A percentile compares a stretch with the other conserved stretches of the same genome.
Conservation (phyloP, 2,329 filamentous ascomycete species). For the Diaporthe velutina region DNA sequence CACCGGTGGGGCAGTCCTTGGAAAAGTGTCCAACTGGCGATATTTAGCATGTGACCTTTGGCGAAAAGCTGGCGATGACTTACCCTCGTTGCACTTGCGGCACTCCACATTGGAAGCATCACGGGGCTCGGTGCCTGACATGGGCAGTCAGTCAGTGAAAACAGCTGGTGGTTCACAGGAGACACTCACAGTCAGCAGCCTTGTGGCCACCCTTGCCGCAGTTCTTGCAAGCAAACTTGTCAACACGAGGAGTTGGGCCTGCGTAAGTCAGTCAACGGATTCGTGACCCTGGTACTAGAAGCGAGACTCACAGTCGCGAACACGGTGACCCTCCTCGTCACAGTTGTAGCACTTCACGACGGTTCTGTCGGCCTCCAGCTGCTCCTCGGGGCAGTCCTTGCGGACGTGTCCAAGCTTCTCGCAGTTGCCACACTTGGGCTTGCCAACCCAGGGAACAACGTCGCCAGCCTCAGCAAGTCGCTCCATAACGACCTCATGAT, state of each 20-base stretch:
- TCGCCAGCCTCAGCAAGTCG: slow-evolving; percentile 77
- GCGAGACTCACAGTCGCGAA: slow-evolving; percentile 73
- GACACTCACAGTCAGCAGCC: slow-evolving; percentile 60
- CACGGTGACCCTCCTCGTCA: slow-evolving; percentile 71
- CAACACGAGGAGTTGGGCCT: slow-evolving; percentile 71
- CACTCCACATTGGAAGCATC: slow-evolving; percentile 74
- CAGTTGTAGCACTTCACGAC: slow-evolving; percentile 76
- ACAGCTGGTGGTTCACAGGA: slow-evolving; percentile 30
- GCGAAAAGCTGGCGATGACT: slow-evolving; percentile 43
- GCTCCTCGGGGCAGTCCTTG: slow-evolving; percentile 73
- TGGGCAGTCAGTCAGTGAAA: slow-evolving; percentile 47
- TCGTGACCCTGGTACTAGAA: background rate
- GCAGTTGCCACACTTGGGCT: slow-evolving; percentile 75
- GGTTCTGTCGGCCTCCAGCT: slow-evolving; percentile 58
- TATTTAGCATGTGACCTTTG: background rate
- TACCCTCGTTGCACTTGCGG: slow-evolving; percentile 73
- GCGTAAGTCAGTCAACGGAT: slow-evolving; percentile 37
- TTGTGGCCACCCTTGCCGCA: slow-evolving; percentile 70
- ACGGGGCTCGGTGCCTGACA: slow-evolving; percentile 66
- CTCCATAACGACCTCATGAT: slow-evolving; percentile 69
- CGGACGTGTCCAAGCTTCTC: slow-evolving; percentile 72
- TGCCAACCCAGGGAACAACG: slow-evolving; percentile 65
- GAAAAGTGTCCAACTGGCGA: slow-evolving; percentile 70
- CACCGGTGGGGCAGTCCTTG: slow-evolving; percentile 73
- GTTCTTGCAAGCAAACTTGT: slow-evolving; percentile 77